Conservation (phyloP, 2,329 filamentous ascomycete species). For the Aspergillus neoniger region DNA sequence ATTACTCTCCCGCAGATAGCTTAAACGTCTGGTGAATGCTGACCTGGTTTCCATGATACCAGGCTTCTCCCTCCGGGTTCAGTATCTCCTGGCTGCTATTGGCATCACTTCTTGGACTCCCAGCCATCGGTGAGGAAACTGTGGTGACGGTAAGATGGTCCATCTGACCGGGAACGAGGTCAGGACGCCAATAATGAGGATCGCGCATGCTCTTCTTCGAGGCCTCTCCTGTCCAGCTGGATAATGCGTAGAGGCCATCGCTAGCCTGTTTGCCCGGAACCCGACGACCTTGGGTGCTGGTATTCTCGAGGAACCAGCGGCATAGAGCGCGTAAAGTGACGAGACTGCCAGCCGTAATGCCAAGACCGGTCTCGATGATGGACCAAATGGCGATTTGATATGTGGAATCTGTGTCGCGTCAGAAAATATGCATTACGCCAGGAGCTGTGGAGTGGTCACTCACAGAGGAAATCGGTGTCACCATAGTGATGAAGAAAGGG, state of each 20-base stretch:
- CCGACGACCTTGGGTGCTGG: neutral
- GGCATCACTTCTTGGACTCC: neutral
- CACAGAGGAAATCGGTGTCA: constrained; percentile 31
- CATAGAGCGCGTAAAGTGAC: constrained; percentile 49
- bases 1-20: neutral
- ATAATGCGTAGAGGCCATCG: neutral
- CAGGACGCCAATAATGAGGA: constrained; percentile 11
- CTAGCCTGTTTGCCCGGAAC: neutral
- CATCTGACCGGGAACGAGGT: neutral
- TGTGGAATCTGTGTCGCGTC: constrained; percentile 42
- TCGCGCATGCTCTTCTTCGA: neutral
- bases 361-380: constrained; percentile 34
- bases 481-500: constrained; percentile 22
- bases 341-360: constrained; percentile 42
- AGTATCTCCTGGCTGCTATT: constrained; percentile 11
- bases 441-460: neutral
- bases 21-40: constrained; percentile 10
- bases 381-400: constrained; percentile 47
- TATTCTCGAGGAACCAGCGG: constrained; percentile 21
- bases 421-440: neutral
- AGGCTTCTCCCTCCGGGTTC: neutral
- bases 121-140: neutral
- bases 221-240: neutral
- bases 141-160: constrained; percentile 1
- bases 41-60: neutral